Conservation (phyloP, 352 stramenopile genomes). For the Globisporangium parvum region DNA sequence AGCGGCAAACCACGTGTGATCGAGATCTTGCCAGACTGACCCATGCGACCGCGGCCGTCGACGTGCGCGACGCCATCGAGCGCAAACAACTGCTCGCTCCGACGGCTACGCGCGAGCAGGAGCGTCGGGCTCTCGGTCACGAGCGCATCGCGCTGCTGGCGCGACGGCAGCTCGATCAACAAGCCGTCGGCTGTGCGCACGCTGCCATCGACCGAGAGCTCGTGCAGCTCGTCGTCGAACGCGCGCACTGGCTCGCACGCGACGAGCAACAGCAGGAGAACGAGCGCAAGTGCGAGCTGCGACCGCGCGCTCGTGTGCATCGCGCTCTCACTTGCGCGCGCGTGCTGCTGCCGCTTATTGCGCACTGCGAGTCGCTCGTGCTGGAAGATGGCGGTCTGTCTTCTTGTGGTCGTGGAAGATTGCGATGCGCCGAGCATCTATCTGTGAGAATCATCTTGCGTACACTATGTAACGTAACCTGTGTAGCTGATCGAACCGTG, state of each 20-base stretch:
- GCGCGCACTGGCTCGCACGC: not conserved
- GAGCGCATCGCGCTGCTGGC: conserved; percentile 6
- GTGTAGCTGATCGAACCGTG: too few species aligned
- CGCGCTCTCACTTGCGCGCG: too few species aligned
- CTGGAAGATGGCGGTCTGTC: too few species aligned
- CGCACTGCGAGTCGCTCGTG: too few species aligned
- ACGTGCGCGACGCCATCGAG: conserved; percentile 5
- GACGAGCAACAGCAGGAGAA: too few species aligned
- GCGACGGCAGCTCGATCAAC: conserved; percentile 10
- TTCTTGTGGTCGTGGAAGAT: not conserved
- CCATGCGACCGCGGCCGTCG: conserved; percentile 6
- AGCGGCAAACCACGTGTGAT: conserved; percentile 25
- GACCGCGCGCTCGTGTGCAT: too few species aligned
- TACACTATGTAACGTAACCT: too few species aligned
- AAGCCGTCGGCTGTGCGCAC: not conserved
- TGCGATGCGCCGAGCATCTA: not conserved
- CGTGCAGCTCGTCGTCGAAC: not conserved
- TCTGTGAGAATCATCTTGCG: not conserved
- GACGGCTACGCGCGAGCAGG: not conserved
- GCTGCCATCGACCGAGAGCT: not conserved
- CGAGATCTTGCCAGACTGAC: conserved; percentile 25
- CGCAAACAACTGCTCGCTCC: conserved; percentile 4
- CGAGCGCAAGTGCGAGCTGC: too few species aligned
- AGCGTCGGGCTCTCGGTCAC: conserved; percentile 5
- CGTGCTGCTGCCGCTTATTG: too few species aligned